A percentile compares a stretch with the other conserved stretches of the same genome.
Evolutionary conservation across 2,329 filamentous ascomycete genomes (phyloP).

Genomic region (Cryoendolithus antarcticus): DNA sequence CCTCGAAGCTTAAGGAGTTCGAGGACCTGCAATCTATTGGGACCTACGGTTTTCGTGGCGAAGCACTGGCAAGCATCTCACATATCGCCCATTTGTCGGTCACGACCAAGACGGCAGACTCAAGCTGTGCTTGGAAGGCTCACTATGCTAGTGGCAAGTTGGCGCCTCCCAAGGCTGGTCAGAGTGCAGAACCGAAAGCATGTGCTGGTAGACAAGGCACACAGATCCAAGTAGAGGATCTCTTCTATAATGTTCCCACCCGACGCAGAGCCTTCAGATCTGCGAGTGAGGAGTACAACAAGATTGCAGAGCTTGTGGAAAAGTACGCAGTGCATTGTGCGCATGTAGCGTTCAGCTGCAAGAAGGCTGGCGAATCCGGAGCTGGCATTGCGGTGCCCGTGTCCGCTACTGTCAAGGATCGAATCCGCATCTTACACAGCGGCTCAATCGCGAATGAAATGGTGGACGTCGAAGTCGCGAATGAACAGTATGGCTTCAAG

Average conservation of each 20-base stretch:
- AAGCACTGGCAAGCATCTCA: conserved; percentile 93
- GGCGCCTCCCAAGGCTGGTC: conserved; percentile 73
- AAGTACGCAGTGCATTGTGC: conserved; percentile 86
- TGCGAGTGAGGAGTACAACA: conserved; percentile 91
- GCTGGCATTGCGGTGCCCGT: conserved; percentile 69
- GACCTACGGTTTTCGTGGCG: conserved; percentile 95
- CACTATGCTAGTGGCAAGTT: conserved; percentile 76
- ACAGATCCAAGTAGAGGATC: conserved; percentile 86
- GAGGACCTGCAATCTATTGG: conserved; percentile 82
- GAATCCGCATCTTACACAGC: conserved; percentile 84
- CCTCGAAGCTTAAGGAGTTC: conserved; percentile 86
- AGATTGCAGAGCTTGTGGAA: conserved; percentile 90
- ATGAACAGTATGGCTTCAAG: conserved; percentile 72
- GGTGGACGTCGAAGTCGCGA: conserved; percentile 59
- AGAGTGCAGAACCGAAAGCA: conserved; percentile 72
- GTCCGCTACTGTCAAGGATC: conserved; percentile 59
- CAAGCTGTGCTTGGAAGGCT: conserved; percentile 79
- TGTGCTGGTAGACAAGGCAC: conserved; percentile 81
- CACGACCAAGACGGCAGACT: conserved; percentile 83
- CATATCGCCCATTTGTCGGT: conserved; percentile 94
- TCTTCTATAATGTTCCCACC: conserved; percentile 93
- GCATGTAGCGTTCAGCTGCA: conserved; percentile 86
- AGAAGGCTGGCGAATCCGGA: conserved; percentile 83
- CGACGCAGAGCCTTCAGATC: conserved; percentile 83
- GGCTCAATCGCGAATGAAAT: conserved; percentile 77